Evolutionary conservation across 2,329 filamentous ascomycete species (phyloP).

Genomic region (Aspergillus bombycis): DNA sequence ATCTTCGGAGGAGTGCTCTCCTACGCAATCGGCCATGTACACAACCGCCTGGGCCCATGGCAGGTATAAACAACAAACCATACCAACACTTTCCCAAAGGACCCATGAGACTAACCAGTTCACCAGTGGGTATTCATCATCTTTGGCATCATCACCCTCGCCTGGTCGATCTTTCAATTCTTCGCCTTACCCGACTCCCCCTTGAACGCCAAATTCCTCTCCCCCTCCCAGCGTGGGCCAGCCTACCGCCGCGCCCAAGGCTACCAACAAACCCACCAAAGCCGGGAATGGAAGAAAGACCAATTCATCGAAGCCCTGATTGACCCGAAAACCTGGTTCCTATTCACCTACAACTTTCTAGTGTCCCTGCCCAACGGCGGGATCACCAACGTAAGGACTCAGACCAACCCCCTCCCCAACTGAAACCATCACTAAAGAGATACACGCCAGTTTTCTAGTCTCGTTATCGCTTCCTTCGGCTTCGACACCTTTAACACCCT

Average conservation of each 20-base stretch:
- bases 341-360: conserved; percentile 31
- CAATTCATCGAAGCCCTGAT: conserved; percentile 38
- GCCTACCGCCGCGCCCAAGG: conserved; percentile 10
- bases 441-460: conserved; percentile 18
- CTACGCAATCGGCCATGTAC: conserved; percentile 49
- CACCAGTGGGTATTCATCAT: conserved; percentile 13
- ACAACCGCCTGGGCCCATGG: conserved; percentile 25
- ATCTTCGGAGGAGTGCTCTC: conserved; percentile 48
- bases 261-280: conserved; percentile 9
- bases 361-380: conserved; percentile 35
- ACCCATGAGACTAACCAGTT: not conserved
- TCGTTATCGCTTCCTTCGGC: conserved; percentile 23
- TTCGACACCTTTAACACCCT: conserved; percentile 23
- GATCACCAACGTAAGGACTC: conserved; percentile 19
- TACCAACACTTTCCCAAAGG: too few species aligned
- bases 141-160: conserved; percentile 19
- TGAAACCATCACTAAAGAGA: not conserved
- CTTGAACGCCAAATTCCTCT: conserved; percentile 14
- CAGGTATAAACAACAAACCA: conserved; percentile 4
- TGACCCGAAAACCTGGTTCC: conserved; percentile 37
- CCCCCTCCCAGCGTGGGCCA: conserved; percentile 12
- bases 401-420: not conserved
- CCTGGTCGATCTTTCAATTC: conserved; percentile 11
- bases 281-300: conserved; percentile 13
- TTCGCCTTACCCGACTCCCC: conserved; percentile 18